Evolutionary conservation across 2,329 filamentous ascomycete genomes (phyloP).

Genomic region (Monilinia fructigena): DNA sequence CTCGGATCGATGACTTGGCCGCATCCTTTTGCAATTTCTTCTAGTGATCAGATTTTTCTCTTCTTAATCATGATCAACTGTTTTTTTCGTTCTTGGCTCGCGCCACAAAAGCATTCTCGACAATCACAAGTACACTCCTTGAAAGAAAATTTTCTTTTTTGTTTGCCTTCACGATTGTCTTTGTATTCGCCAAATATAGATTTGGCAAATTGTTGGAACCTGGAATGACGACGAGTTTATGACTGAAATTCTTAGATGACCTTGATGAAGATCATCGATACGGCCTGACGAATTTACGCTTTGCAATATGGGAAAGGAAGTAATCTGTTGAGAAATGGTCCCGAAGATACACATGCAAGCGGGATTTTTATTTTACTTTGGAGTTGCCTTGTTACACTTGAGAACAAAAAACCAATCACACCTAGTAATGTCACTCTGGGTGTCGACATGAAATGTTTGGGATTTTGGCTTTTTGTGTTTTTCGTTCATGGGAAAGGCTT

Average conservation of each 20-base stretch:
- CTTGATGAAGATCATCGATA: constrained; percentile 26
- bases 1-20: constrained; percentile 1
- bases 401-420: constrained; percentile 28
- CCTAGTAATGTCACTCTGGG: constrained; percentile 39
- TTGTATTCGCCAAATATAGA: constrained; percentile 44
- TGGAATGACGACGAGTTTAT: constrained; percentile 45
- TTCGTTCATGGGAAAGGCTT: constrained; percentile 23
- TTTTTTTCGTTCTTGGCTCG: constrained; percentile 28
- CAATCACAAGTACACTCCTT: constrained; percentile 38
- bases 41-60: constrained; percentile 22
- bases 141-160: constrained; percentile 36
- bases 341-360: constrained; percentile 38
- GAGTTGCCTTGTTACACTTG: constrained; percentile 21
- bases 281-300: constrained; percentile 33
- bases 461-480: constrained; percentile 11
- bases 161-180: constrained; percentile 37
- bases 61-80: constrained; percentile 22
- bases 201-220: constrained; percentile 42
- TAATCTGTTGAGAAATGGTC: constrained; percentile 31
- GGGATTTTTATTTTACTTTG: constrained; percentile 21
- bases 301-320: constrained; percentile 30
- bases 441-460: constrained; percentile 25
- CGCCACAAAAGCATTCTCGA: constrained; percentile 36
- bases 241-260: constrained; percentile 39
- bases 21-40: constrained; percentile 36